These are phyloP conservation scores for Aspergillus funiculosus DNA, from an alignment of 495 filamentous ascomycete species.

Conservation along the genomic window DNA sequence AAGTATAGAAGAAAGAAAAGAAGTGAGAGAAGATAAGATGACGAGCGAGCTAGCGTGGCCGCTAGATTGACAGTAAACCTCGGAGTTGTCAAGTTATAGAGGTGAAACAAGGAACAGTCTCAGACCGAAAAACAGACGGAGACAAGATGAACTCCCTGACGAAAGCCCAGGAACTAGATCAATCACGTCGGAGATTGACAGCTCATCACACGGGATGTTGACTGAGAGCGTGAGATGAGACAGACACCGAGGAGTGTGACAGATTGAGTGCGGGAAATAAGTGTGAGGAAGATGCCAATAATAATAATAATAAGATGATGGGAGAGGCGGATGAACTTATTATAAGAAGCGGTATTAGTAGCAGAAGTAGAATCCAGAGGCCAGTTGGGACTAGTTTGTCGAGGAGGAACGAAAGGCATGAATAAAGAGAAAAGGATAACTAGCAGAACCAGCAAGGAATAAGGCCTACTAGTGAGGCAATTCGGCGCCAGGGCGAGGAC, in stretches of 20 bases:
- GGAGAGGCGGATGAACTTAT: not conserved
- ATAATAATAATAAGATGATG: not conserved
- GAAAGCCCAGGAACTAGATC: not conserved
- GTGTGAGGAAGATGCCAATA: not conserved
- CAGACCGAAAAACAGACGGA: not conserved
- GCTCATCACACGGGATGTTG: not conserved
- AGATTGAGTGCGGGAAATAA: not conserved
- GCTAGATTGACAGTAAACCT: slow-evolving; percentile 3
- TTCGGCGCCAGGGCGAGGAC: not conserved
- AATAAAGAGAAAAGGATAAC: not conserved
- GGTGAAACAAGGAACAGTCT: slow-evolving; percentile 9
- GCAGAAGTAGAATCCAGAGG: not conserved
- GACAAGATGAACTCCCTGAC: not conserved
- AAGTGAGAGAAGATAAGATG: slow-evolving; percentile 6
- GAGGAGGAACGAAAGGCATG: not conserved
- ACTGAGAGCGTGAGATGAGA: too few relatives aligned
- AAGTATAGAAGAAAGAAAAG: not conserved
- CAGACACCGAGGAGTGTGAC: not conserved
- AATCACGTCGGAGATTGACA: too few relatives aligned
- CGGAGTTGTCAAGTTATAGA: slow-evolving; percentile 4
- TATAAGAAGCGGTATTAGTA: not conserved
- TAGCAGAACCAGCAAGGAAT: not conserved
- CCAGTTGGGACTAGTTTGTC: not conserved
- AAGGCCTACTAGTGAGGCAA: not conserved
- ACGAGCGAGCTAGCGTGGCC: not conserved